Evolutionary conservation across 768 basidiomycete genomes (phyloP), one percentile per base, ranked within the genome.

Genomic region (Wakefieldia striispora): DNA sequence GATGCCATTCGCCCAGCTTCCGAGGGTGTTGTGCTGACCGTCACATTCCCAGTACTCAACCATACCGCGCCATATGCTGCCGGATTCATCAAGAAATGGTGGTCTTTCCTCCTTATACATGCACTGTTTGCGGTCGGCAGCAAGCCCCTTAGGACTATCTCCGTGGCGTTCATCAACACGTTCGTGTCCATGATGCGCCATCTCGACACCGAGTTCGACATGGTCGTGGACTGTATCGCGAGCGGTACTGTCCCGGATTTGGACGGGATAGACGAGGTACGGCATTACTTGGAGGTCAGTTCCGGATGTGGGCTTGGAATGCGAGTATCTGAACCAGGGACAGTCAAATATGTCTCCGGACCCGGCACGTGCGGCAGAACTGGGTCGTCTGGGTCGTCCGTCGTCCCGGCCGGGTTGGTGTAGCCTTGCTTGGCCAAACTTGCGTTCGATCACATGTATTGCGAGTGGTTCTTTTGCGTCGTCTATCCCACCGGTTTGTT

Each of bases 321-420:
- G 8, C 29, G 17, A 5, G 27, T 13, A 20, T 24, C 36, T 39
- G 36, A 49, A 37, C 34, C 16, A 7, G 14, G 5, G 24, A 2
- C 5, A 44, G 49, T 13, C 37, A 13, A 34, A 33, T 21, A 35
- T 50, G 10, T 39, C 26, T 10, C 42, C 48, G 2, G 48, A 49
- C 21, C 36, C 48, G 1, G 42, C 43, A 24, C 48, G 48, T 49
- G 48, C 42, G 5, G 41, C 36, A 38, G 48, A 49, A n/a, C 12
- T 59, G 19, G 53, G 54, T 24, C n/a, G 6, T 36, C 40, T 58
- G 16, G 57, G 57, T 20, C 51, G 46, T 9, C 47, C 53, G n/a
- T 50, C 52, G 19, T 55, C 52, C 26, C 45, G 21, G 20, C 36
- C 57, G 13, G 48, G 48, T 23, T 60, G 54, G 58, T 56, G 57